Evolutionary conservation across 352 stramenopile genomes (phyloP).

Genomic region (Blastocystis sp.): DNA sequence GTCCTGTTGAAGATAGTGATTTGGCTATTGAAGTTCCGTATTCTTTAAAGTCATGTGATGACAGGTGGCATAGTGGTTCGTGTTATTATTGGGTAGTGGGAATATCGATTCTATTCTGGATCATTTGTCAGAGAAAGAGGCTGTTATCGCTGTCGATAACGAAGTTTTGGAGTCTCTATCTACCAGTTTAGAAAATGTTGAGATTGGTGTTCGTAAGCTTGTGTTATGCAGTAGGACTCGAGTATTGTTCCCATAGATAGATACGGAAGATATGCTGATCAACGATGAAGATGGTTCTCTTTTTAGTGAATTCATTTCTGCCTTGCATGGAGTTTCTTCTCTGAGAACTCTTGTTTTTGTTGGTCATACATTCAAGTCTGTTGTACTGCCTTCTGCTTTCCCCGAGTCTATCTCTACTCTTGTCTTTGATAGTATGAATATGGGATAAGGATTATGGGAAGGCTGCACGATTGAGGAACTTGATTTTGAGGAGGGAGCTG

Average conservation of each 20-base stretch:
- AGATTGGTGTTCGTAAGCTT: neutral
- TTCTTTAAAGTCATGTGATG: neutral
- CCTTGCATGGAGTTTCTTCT: neutral
- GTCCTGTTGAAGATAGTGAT: neutral
- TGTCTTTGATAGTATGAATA: slow-evolving; percentile 26
- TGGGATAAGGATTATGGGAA: neutral
- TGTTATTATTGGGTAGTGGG: neutral
- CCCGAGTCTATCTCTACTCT: neutral
- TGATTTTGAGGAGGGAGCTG: neutral
- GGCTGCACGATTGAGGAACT: slow-evolving; percentile 7
- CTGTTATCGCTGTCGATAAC: slow-evolving; percentile 9
- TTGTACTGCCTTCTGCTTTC: neutral
- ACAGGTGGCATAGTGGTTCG: neutral
- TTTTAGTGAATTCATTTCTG: neutral
- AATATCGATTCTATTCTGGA: neutral
- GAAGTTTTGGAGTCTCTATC: neutral
- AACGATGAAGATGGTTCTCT: neutral
- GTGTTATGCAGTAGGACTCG: neutral
- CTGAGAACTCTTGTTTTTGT: slow-evolving; percentile 11
- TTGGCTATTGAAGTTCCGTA: neutral
- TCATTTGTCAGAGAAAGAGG: neutral
- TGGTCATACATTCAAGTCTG: neutral
- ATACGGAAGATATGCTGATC: neutral
- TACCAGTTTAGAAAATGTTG: neutral
- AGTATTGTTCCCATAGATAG: neutral